Base-by-base conservation (phyloP, 768 basidiomycete species). In the Mycena metata region DNA sequence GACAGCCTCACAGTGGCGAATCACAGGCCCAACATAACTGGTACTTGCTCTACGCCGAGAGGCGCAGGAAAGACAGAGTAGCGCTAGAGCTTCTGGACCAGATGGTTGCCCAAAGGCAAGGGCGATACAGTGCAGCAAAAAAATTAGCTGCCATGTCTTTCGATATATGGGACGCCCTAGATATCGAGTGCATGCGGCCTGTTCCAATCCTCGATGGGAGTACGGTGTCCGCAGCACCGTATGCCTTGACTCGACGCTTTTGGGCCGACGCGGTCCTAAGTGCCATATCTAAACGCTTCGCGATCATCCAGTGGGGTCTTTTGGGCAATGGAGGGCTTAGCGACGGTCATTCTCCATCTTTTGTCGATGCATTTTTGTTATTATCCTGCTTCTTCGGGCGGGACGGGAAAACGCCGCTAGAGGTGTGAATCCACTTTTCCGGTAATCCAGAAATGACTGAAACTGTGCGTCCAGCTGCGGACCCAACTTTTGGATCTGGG, bases 101-200 rank as follows among this genome's bases (percentile, higher is more conserved):
- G 26, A 83, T 90, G 45, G 75, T 85, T 11, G 36, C 63, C 52
- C 70, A 79, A 19, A 78, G 82, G 36, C 69, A 73, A n/a, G 78
- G 76, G 16, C 81, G 88, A 62, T 77, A 78, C 36, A 72, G 76
- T 66, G 86, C 85, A 17, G 74, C 79, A 49, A 74, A 77, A 42
- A 74, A 77, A 42, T 66, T 89, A 15, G 74, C 79, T n/a, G 76
- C 76, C 45, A 76, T 84, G 70, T 81, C 81, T 13, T 83, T 86
- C 67, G 90, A 90, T 66, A 82, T 85, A 43, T 90, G 87, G 87
- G 86, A 90, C 72, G 83, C 75, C 19, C 73, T 90, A 60, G 79
- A 84, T 21, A 69, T 81, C 16, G 83, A 85, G 70, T 73, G 79
- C 33, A 72, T 76, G 23, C 77, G 79, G 19, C 74, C 82, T 24